Base-by-base conservation (phyloP, 2,329 filamentous ascomycete genomes). In the Cladosporium austrohemisphaericum region DNA sequence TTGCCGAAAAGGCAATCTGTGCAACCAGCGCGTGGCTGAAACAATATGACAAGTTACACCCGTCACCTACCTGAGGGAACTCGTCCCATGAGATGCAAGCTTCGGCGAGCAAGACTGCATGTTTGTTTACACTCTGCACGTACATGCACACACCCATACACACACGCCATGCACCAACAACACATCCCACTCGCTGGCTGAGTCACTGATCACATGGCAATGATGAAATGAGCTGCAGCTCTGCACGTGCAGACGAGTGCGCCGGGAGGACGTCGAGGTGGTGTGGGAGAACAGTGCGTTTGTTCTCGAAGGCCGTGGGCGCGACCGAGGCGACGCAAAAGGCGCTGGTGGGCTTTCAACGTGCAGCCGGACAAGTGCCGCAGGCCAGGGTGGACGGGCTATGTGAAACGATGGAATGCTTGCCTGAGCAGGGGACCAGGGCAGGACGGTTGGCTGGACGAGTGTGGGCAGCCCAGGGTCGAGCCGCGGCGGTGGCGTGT, bases 391-490 rank as follows among this genome's bases (percentile, higher is more conserved):
- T 45, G 13, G 41, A 14, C 22, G 41, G 41, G 41, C 31, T 4
- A 19, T n/a, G 16, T 36, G 41, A 45, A 45, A 45, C 41, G 29
- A 35, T 33, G 31, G 31, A 36, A 35, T 44, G 41, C 41, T 33
- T 23, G 41, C 41, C 29, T 19, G 29, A 33, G 31, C 41, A 45
- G 41, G 41, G 41, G 41, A 35, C 41, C 18, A 8, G 3, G 7
- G 25, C 6, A n/a, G n/a, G n/a, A n/a, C n/a, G n/a, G 6, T 26
- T 26, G 26, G 38, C 26, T 26, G 41, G 23, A 29, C 23, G 44
- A 23, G 28, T 32, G 33, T 29, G 37, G 32, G 44, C 43, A 33
- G 32, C 22, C 37, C 25, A 28, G 37, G 23, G 37, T 40, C 36
- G 20, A 38, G 11, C 36, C 36, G 36, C 19, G 19, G 35, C 35